Evolutionary conservation across 2,329 filamentous ascomycete genomes (phyloP), one percentile per base, ranked within the genome.

Genomic region (Didymella pinodella): DNA sequence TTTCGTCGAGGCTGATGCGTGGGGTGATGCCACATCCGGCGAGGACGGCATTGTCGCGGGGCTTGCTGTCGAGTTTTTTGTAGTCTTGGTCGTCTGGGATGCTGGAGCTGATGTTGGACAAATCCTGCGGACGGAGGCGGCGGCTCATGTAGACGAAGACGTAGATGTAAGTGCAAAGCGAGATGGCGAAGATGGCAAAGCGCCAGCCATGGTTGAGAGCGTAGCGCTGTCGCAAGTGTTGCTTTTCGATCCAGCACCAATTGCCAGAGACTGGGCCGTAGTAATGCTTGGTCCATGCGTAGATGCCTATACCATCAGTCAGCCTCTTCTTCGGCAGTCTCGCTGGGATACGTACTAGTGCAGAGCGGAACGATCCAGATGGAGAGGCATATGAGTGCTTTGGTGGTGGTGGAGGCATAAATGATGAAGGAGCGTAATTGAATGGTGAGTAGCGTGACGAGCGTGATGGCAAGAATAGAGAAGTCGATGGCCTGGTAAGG

Each of bases 211-310:
- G 80, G 0, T 78, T 79, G 48, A 83, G 70, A 2, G 69, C 75
- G 57, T 82, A 83, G 26, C 81, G 77, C n/a, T 81, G 70, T 12
- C 75, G 76, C 26, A 71, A 63, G n/a, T 75, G 68, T 2, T 71
- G 62, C 12, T 69, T 61, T 12, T 73, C 67, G 57, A 83, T 82
- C 81, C 81, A 83, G 66, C 81, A 82, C 80, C 81, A 83, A 57
- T 82, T 82, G 0, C 80, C 80, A 3, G 78, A 79, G 2, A 81
- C 78, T 29, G 77, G 77, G 3, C 70, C 75, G 53, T 61, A 61
- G 45, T 60, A 63, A 0, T 40, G 12, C 18, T 54, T 60, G 1
- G 29, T 46, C 57, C 57, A 57, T 22, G 56, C 57, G 29, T 32
- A 45, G 14, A 63, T 29, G 45, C 57, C 61, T 62, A 14, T 1